Evolutionary conservation across 805 yeast species (phyloP), one percentile per base, ranked within the genome.

Genomic region (Ogataea populi-albae): DNA sequence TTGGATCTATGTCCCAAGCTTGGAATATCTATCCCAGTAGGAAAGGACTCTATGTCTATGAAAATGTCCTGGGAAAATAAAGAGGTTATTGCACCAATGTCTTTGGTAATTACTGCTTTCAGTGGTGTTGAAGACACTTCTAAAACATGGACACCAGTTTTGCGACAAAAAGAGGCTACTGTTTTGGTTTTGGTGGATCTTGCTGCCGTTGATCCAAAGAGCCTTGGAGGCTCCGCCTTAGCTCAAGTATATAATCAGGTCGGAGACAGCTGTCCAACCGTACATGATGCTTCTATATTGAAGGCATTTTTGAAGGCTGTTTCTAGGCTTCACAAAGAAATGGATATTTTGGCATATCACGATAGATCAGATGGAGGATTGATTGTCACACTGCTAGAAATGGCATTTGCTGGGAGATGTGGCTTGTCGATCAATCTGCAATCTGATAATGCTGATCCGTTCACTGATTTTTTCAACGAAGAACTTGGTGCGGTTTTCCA

Each of bases 41-140:
- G 99, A 49, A 93, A 93, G 67, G 99, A 93, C 63, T 88, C 97
- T 23, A 88, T 93, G 96, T 88, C 98, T 16, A 91, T 93, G 98
- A 87, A 88, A 68, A 93, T 93, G 98, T 81, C 83, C 55, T 93
- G 99, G 99, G 86, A 74, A 32, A 77, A 79, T 46, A 86, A 82
- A 53, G 95, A 87, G 62, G 98, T 93, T 27, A 80, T 93, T 43
- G 87, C 97, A n/a, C 99, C 99, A 31, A 69, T 93, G 57, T 83
- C 97, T 9, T 75, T 91, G 52, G 83, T 86, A 31, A 73, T 91
- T 49, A 89, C 98, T 16, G 93, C 98, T 1, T 93, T 91, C 60
- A 86, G 84, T 40, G 86, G 95, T 23, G 97, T 93, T 32, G 66
- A 66, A 29, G 72, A 89, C 59, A 89, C 96, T 21, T 73, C 87